Base-by-base conservation (phyloP, 345 rosid genomes). In the Melastoma malabathricum region DNA sequence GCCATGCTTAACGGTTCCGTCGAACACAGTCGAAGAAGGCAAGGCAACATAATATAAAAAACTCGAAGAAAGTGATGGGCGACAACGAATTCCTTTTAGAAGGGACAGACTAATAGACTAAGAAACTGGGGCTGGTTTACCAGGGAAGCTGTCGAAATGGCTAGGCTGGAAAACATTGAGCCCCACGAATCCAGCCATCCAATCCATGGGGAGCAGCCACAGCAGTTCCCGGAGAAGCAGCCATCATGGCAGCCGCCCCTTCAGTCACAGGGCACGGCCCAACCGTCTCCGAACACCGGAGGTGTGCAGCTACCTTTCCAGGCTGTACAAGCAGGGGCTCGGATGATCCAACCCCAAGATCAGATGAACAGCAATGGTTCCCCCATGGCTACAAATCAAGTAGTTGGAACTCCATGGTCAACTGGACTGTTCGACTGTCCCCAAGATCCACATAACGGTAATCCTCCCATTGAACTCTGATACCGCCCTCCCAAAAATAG, bases 391-490 rank as follows among this genome's bases (percentile, higher is more conserved):
- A 62, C 58, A 52, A 57, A 60, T 43, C 45, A 60, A 38, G 48
- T 48, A 16, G 43, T 63, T 51, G 76, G 75, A 20, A 58, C 13
- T 51, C 70, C 79, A 18, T 77, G 80, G 80, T 51, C 61, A 2
- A 66, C 69, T 9, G 65, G 69, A 45, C 68, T 77, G 67, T 74
- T 68, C 38, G 69, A 74, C 48, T 77, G 77, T 44, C 67, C 49
- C 0, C 45, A 64, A 47, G 59, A 77, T 60, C 68, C 52, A 51
- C 59, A 48, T 59, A 77, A 72, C 43, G 80, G 83, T 68, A 61
- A 63, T 13, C 17, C 12, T 13, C 23, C 5, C 13, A 47, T 19
- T 17, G 25, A 15, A 20, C 16, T 43, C 45, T 22, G 13, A 25
- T 22, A 13, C 15, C 7, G 17, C 20, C 31, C 10, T 38, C 31